Evolutionary conservation across 208 protist genomes (phyloP), one percentile per base, ranked within the genome.

Genomic region (Leptomonas seymouri): DNA sequence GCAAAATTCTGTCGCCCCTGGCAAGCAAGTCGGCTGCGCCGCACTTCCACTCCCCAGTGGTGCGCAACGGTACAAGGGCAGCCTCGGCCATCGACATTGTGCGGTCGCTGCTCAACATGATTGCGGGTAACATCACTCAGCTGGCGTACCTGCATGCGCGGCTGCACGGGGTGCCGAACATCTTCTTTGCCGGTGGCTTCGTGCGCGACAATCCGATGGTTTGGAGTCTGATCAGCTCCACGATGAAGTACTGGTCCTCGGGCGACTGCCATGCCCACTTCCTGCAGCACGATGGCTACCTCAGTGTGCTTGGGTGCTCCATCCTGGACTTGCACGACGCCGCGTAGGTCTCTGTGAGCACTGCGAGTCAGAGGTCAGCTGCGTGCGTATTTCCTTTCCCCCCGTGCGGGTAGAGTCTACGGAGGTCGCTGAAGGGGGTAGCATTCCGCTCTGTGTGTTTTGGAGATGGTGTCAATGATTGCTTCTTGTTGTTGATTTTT

Each of bases 151-250:
- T 99, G 23, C 96, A 98, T 51, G 94, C 95, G 23, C 80, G 87
- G 34, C 70, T 96, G 57, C 91, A 98, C 53, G 86, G 84, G 50
- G 76, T 98, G 15, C 76, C 85, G 31, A 95, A 96, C 62, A 96
- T 99, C 63, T 98, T 98, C 81, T 99, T 99, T 73, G 86, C 90
- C 21, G 96, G 94, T 34, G 95, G 93, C 39, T 99, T 99, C 71
- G 87, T 98, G 28, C 93, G 95, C 21, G 87, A 98, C 57, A 97
- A 98, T 67, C 81, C 84, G 5, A 81, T 98, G 71, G 84, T 98
- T 11, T 96, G 91, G 89, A 90, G 82, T 36, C 74, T 93, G 15
- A 97, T 99, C 30, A 96, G 87, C 42, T 81, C 77, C 21, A 88
- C 94, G 18, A 84, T 99, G 58, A 74, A 86, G 39, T 99, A 98